A percentile compares a stretch with the other conserved stretches of the same genome.
phyloP scores from a whole-genome alignment of 495 filamentous ascomycete species.

The Lophiostoma macrostomum region DNA sequence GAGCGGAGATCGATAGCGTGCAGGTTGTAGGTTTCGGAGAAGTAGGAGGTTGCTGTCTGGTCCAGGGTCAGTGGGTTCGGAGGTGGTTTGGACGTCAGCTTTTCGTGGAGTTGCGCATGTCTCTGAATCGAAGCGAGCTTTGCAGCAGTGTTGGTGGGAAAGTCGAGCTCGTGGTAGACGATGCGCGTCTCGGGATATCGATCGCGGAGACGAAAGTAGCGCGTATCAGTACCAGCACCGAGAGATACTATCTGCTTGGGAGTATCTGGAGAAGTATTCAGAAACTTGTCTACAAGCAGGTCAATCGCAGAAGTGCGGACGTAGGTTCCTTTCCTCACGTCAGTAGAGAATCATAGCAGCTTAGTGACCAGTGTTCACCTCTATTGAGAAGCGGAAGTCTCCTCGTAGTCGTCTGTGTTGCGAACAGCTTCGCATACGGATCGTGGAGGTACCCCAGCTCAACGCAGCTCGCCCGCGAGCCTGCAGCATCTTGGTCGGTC shows the following conservation, averaged over 20 bases:
- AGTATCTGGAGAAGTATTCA: slow-evolving; percentile 40
- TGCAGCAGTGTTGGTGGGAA: slow-evolving; percentile 64
- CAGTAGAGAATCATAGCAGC: not conserved
- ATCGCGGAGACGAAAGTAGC: slow-evolving; percentile 66
- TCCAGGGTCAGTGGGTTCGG: slow-evolving; percentile 37
- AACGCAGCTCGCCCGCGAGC: slow-evolving; percentile 84
- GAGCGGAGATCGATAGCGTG: slow-evolving; percentile 80
- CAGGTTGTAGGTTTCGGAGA: slow-evolving; percentile 59
- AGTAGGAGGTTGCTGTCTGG: slow-evolving; percentile 43
- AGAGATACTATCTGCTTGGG: slow-evolving; percentile 86
- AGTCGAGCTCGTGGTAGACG: slow-evolving; percentile 91
- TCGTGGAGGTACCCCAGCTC: slow-evolving; percentile 83
- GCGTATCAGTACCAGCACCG: slow-evolving; percentile 90
- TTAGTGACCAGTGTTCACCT: slow-evolving; percentile 50
- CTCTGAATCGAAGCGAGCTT: slow-evolving; percentile 58
- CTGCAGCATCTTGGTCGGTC: slow-evolving; percentile 88
- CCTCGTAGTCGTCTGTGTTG: slow-evolving; percentile 47
- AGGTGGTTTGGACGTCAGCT: slow-evolving; percentile 7
- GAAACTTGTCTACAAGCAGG: slow-evolving; percentile 68
- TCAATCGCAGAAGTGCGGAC: slow-evolving; percentile 87
- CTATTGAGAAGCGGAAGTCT: slow-evolving; percentile 89
- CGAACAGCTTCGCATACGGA: slow-evolving; percentile 68
- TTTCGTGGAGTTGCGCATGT: slow-evolving; percentile 37
- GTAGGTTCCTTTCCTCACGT: slow-evolving; percentile 70
- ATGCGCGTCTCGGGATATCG: slow-evolving; percentile 43